A percentile compares a stretch with the other conserved stretches of the same genome.
Evolutionary conservation across 441 rosid species (phyloP).

Genomic region (Gossypium trilobum): DNA sequence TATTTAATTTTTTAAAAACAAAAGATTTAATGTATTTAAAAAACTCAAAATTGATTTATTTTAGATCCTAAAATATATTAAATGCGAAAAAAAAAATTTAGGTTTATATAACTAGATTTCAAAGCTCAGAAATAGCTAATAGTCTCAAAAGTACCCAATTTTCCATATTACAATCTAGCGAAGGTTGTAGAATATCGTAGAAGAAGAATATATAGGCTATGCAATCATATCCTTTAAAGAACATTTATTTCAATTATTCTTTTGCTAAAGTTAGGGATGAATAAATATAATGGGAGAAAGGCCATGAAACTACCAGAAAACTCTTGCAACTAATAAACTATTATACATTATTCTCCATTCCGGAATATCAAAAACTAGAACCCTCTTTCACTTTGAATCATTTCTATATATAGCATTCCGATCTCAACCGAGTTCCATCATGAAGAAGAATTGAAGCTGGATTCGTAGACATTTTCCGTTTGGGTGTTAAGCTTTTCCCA

Average conservation of each 20-base stretch:
- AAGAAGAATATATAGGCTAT: background rate
- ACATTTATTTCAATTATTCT: background rate
- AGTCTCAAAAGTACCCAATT: background rate
- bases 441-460: background rate
- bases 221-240: background rate
- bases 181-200: slow-evolving; percentile 4
- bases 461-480: background rate
- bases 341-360: background rate
- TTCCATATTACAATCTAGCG: background rate
- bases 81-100: too few species aligned
- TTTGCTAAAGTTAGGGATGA: background rate
- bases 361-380: background rate
- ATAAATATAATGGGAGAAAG: background rate
- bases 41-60: background rate
- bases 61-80: too few species aligned
- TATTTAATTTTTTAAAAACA: too few species aligned
- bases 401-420: background rate
- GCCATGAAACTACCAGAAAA: slow-evolving; percentile 1
- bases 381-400: background rate
- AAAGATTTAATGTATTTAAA: too few species aligned
- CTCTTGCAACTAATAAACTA: background rate
- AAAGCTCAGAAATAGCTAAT: background rate
- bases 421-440: background rate
- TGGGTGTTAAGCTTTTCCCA: background rate
- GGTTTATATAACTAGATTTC: background rate